phyloP scores from a whole-genome alignment of 1,284 basidiomycete species.

The Austroboletus novae-zelandiae region DNA sequence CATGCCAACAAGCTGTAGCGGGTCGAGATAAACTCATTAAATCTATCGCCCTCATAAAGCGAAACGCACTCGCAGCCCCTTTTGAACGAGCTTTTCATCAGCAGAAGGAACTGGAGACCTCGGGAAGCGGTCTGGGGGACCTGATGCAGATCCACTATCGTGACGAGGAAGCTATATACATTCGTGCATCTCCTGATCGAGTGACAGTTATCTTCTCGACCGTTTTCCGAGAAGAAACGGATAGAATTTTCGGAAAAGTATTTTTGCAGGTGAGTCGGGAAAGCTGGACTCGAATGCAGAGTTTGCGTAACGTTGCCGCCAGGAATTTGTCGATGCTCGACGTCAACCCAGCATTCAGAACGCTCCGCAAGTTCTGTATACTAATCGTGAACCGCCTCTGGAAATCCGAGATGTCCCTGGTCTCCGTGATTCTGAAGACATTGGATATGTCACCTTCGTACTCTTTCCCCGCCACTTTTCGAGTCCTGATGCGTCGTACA shows the following conservation, averaged over 20 bases:
- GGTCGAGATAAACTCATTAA: conserved; percentile 77
- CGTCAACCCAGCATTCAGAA: conserved; percentile 92
- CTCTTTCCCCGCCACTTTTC: conserved; percentile 96
- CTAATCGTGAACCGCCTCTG: conserved; percentile 91
- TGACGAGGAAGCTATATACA: conserved; percentile 95
- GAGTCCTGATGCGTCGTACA: conserved; percentile 69
- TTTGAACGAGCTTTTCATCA: conserved; percentile 88
- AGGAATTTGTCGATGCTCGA: conserved; percentile 99
- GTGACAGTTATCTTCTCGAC: conserved; percentile 99
- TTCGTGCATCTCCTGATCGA: conserved; percentile 90
- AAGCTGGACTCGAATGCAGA: background rate
- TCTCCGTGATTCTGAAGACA: conserved; percentile 82
- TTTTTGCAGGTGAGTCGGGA: conserved; percentile 81
- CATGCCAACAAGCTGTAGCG: conserved; percentile 47
- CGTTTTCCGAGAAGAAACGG: conserved; percentile 96
- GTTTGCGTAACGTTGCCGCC: conserved; percentile 3
- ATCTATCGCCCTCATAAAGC: conserved; percentile 86
- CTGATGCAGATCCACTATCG: conserved; percentile 94
- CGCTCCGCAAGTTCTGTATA: conserved; percentile 98
- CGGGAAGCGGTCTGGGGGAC: conserved; percentile 69
- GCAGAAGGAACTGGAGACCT: conserved; percentile 82
- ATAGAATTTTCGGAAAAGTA: conserved; percentile 94
- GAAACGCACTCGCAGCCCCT: conserved; percentile 93
- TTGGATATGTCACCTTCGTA: conserved; percentile 98
- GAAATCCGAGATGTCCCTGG: conserved; percentile 90